These are phyloP conservation scores for Alternaria arbusti DNA, from an alignment of 2,329 filamentous ascomycete species.

Conservation along the genomic window DNA sequence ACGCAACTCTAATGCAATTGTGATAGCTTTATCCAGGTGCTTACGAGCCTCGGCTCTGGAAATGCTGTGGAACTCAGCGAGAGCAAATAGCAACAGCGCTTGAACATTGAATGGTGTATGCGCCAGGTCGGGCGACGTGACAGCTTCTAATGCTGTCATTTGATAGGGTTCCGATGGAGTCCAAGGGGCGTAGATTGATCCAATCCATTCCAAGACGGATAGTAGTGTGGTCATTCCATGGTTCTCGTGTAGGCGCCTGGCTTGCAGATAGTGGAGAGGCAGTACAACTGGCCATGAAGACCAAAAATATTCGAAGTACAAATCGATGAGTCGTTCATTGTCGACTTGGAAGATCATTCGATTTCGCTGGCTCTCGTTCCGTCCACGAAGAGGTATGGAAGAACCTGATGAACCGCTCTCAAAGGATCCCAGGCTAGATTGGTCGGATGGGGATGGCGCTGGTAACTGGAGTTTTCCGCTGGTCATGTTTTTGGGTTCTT, in stretches of 20 bases:
- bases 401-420: not conserved
- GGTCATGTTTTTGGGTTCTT: slow-evolving; percentile 25
- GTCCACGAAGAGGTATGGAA: slow-evolving; percentile 5
- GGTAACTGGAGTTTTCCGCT: not conserved
- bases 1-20: slow-evolving; percentile 75
- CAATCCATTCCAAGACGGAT: slow-evolving; percentile 39
- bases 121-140: slow-evolving; percentile 24
- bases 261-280: slow-evolving; percentile 51
- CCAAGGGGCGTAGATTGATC: slow-evolving; percentile 43
- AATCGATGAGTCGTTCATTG: slow-evolving; percentile 35
- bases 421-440: not conserved
- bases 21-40: slow-evolving; percentile 69
- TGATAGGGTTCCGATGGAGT: slow-evolving; percentile 37
- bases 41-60: slow-evolving; percentile 70
- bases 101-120: slow-evolving; percentile 68
- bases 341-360: slow-evolving; percentile 32
- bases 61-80: slow-evolving; percentile 81
- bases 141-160: slow-evolving; percentile 23
- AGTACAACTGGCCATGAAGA: slow-evolving; percentile 61
- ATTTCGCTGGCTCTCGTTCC: slow-evolving; percentile 5
- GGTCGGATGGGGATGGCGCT: not conserved
- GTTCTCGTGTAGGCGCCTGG: slow-evolving; percentile 17
- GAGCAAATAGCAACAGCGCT: slow-evolving; percentile 75
- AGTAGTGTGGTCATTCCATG: slow-evolving; percentile 34
- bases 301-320: slow-evolving; percentile 57